Evolutionary conservation across 208 protist species (phyloP).

Genomic region (Leishmania turanica): DNA sequence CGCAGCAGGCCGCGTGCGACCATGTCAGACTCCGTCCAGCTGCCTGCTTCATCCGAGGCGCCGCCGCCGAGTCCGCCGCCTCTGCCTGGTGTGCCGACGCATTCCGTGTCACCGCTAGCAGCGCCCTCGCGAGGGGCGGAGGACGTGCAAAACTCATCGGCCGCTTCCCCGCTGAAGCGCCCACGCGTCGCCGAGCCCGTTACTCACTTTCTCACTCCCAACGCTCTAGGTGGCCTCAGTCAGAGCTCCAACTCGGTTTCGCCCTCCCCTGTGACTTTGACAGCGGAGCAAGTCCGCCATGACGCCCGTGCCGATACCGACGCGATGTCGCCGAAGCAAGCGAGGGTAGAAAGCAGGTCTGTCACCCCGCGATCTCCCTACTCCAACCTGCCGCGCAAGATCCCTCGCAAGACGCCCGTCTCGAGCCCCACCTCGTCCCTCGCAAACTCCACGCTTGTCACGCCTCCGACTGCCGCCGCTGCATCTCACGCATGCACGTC

Average conservation of each 20-base stretch:
- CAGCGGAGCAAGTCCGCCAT: background rate
- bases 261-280: background rate
- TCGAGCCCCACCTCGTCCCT: constrained; percentile 31
- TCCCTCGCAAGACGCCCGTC: constrained; percentile 42
- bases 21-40: background rate
- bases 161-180: constrained; percentile 31
- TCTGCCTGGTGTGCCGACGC: background rate
- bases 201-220: constrained; percentile 23
- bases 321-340: constrained; percentile 18
- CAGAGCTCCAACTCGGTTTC: background rate
- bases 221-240: background rate
- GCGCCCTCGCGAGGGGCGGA: background rate
- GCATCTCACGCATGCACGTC: background rate
- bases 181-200: constrained; percentile 31
- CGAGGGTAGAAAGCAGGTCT: constrained; percentile 8
- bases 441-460: constrained; percentile 10
- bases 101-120: background rate
- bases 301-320: constrained; percentile 3
- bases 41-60: background rate
- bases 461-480: constrained; percentile 10
- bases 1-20: background rate
- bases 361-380: constrained; percentile 30
- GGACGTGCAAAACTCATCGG: background rate
- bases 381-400: constrained; percentile 24
- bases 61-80: background rate